Percentiles rank a stretch among this genome's conserved stretches.
Evolutionary conservation across 192 early-diverging fungal genomes (phyloP).

Genomic region (Backusella sp.): DNA sequence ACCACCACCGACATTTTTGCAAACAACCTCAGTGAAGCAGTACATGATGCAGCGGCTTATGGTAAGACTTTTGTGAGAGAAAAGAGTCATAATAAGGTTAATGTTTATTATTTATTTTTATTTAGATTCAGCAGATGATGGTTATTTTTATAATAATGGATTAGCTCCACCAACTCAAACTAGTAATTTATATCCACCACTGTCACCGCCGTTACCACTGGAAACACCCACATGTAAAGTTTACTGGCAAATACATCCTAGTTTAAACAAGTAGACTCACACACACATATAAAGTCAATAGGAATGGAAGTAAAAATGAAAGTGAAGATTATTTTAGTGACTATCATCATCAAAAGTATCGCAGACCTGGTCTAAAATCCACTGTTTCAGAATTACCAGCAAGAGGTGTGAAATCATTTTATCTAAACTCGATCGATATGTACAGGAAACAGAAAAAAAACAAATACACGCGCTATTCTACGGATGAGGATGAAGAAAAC

Average conservation of each 20-base stretch:
- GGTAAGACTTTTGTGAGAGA: conserved; percentile 5
- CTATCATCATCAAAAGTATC: conserved; percentile 9
- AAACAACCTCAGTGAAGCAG: conserved; percentile 25
- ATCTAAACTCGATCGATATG: neutral
- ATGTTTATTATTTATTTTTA: neutral
- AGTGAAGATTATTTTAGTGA: conserved; percentile 2
- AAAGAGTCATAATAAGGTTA: neutral
- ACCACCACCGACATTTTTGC: conserved; percentile 32
- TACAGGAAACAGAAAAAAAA: neutral
- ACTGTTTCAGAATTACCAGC: conserved; percentile 13
- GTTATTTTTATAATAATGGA: conserved; percentile 10
- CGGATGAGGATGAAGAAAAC: conserved; percentile 4
- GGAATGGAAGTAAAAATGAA: neutral
- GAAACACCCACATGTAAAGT: neutral
- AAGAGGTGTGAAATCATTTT: conserved; percentile 12
- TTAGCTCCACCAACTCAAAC: neutral
- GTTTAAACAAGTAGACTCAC: neutral
- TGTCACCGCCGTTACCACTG: neutral
- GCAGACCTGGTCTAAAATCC: conserved; percentile 3
- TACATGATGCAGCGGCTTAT: conserved; percentile 23
- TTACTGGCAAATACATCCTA: no score
- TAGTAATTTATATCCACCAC: neutral
- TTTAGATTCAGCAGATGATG: conserved; percentile 9
- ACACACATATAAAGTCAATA: neutral
- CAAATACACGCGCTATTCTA: neutral